Evolutionary conservation across 768 basidiomycete species (phyloP), one percentile per base, ranked within the genome.

Genomic region (Ramaria sp.): DNA sequence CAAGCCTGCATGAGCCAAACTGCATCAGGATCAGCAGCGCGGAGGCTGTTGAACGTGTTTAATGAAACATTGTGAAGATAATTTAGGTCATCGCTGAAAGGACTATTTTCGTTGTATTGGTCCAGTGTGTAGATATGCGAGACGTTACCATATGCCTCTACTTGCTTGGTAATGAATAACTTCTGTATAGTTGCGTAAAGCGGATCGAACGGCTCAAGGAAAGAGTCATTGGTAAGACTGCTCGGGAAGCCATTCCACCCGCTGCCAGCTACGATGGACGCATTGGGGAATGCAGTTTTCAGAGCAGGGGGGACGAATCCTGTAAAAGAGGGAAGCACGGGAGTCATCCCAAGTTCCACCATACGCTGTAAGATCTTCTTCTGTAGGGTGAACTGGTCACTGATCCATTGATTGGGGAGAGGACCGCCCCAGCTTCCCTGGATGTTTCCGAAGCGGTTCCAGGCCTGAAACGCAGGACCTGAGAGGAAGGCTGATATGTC

Each of bases 91-190:
- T 64, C 61, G 58, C 66, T 72, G 45, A 65, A 69, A 2, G 73
- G 73, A 43, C 69, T 60, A 57, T 71, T 74, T 62, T 75, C 73
- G 64, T 73, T 73, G 64, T 74, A 74, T 52, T 73, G 73, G 61
- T 75, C 73, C 37, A 75, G 69, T n/a, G 73, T 72, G 57, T 75
- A 75, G 52, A 74, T 65, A 50, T 74, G 73, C 17, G 73, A 67
- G 30, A 72, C 59, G 46, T 68, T 65, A 7, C 73, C 73, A 51
- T 72, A 75, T 0, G 69, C 69, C 10, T 65, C 66, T 13, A 60
- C 54, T 60, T 74, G 72, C 59, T 73, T 74, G 4, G 64, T 45
- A 52, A 75, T 72, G 62, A 75, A 74, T 7, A 68, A 67, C 43
- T 64, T 65, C 56, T 75, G 73, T 34, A 75, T 59, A 22, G 64